Percentiles rank a stretch among this genome's conserved stretches.
Evolutionary conservation across 2,329 filamentous ascomycete genomes (phyloP).

Genomic region (Pyricularia pennisetigena): DNA sequence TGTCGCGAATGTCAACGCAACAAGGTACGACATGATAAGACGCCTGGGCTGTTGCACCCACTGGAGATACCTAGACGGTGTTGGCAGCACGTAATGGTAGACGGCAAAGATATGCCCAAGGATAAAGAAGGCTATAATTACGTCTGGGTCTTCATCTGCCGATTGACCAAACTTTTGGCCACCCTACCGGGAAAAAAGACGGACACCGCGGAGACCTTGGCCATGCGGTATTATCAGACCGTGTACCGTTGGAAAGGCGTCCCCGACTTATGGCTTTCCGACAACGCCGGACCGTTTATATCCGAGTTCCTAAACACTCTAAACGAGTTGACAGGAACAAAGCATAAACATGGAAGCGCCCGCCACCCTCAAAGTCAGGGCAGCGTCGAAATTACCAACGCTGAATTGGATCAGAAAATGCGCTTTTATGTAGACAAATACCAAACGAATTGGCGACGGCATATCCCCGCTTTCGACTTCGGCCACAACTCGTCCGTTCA

Average conservation of each 20-base stretch:
- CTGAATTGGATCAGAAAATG: neutral
- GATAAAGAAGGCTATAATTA: no score
- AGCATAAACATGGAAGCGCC: neutral
- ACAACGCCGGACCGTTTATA: neutral
- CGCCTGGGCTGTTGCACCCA: no score
- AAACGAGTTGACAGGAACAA: neutral
- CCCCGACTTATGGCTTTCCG: neutral
- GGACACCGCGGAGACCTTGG: no score
- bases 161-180: no score
- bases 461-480: neutral
- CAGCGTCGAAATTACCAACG: neutral
- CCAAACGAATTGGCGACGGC: neutral
- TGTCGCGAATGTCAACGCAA: no score
- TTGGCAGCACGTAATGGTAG: no score
- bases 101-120: no score
- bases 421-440: neutral
- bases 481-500: neutral
- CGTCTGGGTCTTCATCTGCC: no score
- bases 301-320: neutral
- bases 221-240: neutral
- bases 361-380: neutral
- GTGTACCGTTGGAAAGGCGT: neutral
- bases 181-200: no score
- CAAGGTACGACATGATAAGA: no score
- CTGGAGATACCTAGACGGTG: no score